Conservation (phyloP, 495 filamentous ascomycete genomes). For the Neurospora discreta region DNA sequence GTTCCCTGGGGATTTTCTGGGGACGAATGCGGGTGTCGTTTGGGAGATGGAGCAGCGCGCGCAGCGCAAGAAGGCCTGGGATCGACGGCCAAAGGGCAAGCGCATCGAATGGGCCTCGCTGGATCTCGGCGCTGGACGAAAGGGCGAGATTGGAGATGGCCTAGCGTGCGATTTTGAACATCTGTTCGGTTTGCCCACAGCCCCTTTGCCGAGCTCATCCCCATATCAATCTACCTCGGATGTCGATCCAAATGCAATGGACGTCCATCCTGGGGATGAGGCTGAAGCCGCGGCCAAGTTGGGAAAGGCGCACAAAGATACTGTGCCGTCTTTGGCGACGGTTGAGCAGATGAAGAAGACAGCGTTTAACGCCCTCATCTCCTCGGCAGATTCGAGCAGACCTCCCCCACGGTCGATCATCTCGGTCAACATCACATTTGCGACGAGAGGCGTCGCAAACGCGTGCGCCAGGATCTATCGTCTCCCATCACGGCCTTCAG, state of each 20-base stretch:
- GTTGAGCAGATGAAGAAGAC: constrained; percentile 22
- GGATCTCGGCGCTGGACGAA: constrained; percentile 60
- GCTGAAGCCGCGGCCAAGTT: not conserved
- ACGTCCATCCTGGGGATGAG: constrained; percentile 9
- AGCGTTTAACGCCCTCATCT: constrained; percentile 14
- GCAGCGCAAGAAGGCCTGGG: constrained; percentile 58
- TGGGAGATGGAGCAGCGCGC: constrained; percentile 62
- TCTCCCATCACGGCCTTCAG: constrained; percentile 19
- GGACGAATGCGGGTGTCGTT: constrained; percentile 63
- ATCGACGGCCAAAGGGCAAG: constrained; percentile 70
- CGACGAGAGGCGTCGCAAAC: constrained; percentile 28
- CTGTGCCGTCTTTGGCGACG: constrained; percentile 2
- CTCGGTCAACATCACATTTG: constrained; percentile 24
- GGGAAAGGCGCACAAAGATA: not conserved
- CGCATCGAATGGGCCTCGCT: constrained; percentile 64
- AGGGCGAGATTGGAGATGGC: constrained; percentile 74
- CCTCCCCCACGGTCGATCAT: constrained; percentile 18
- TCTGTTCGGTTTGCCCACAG: constrained; percentile 30
- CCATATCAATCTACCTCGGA: constrained; percentile 3
- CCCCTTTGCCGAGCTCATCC: constrained; percentile 10
- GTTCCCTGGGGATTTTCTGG: constrained; percentile 86
- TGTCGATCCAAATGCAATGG: constrained; percentile 14
- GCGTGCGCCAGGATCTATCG: constrained; percentile 37
- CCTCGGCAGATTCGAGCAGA: constrained; percentile 1
- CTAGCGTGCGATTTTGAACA: constrained; percentile 83